Base-by-base conservation (phyloP, 23 red algal genomes). In the Agarophyton chilense region DNA sequence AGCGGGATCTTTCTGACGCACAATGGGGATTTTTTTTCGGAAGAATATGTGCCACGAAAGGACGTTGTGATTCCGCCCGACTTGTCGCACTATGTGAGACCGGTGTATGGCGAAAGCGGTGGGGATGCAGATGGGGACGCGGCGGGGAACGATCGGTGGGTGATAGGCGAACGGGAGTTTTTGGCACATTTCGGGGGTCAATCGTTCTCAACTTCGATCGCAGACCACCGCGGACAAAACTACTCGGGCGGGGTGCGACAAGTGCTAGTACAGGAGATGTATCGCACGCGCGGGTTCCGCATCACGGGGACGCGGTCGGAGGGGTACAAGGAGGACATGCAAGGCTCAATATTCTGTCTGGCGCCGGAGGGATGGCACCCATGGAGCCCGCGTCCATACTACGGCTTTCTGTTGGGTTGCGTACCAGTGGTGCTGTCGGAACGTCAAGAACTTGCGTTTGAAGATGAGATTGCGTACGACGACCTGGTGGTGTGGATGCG, bases 51-150 rank as follows among this genome's bases (percentile, higher is more conserved):
- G 5, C 64, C 89, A 13, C 77, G 73, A 16, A 92, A 92, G 63
- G 89, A 92, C 71, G 68, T 92, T 46, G 89, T 92, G n/a, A 84
- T 92, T 28, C 89, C 89, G 10, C 89, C 89, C 5, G 79, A 92
- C 49, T 38, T 92, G 47, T 75, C 78, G 31, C 78, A 84, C 65
- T 92, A 92, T 65, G 31, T 92, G 13, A 83, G 71, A 16, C 89
- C 89, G 9, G 67, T 83, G 10, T 83, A 60, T 49, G n/a, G n/a
- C n/a, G n/a, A n/a, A n/a, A n/a, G n/a, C n/a, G n/a, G n/a, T n/a
- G n/a, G n/a, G n/a, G n/a, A n/a, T n/a, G n/a, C n/a, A n/a, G n/a
- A n/a, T n/a, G 31, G 42, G 17, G 68, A 83, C 35, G 55, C 50
- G 22, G 61, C 10, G 33, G 21, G 12, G n/a, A 29, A 43, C 9